Evolutionary conservation across 139 green algal species (phyloP), one percentile per base, ranked within the genome.

Genomic region (Nannochloris sp.): DNA sequence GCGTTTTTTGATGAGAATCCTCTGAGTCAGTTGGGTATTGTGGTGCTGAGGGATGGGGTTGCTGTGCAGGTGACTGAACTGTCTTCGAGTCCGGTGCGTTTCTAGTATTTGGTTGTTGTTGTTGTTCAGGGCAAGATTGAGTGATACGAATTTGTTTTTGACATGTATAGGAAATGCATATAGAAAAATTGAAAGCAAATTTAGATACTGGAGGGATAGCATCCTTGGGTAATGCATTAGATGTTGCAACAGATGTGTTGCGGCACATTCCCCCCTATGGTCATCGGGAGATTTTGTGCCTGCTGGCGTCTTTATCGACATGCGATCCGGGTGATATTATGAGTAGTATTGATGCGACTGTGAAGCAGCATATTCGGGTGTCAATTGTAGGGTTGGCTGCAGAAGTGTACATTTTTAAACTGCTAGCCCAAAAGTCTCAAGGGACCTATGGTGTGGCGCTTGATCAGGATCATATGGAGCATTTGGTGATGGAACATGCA

Each of bases 1-100:
- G 71, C 88, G 56, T 99, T 95, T 74, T 98, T 98, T 60, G 90
- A 98, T 69, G 78, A 90, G 71, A 97, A 97, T 68, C 91, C 91
- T 1, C 71, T 97, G 23, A 87, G 75, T 51, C 89, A 98, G 62
- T 73, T 98, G 40, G 87, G 85, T 19, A 57, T 99, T 6, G 57
- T 94, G 37, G 63, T 92, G 16, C 64, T 92, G 69, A 83, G 89
- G 31, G 75, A 94, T 64, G 93, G 93, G 24, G 58, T 87, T 24
- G 86, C 87, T 0, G 69, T 92, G 58, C 61, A 68, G 18, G 78
- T 95, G 14, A 90, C 81, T 3, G 78, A 90, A 24, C 75, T 95
- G 6, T 83, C 72, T 3, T 82, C 79, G 46, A 83, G 73, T 27
- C 85, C 85, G 31, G 46, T 53, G n/a, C 46, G 46, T 53, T 10